Base-by-base conservation (phyloP, 2,329 filamentous ascomycete species). In the Lanzia echinophila region DNA sequence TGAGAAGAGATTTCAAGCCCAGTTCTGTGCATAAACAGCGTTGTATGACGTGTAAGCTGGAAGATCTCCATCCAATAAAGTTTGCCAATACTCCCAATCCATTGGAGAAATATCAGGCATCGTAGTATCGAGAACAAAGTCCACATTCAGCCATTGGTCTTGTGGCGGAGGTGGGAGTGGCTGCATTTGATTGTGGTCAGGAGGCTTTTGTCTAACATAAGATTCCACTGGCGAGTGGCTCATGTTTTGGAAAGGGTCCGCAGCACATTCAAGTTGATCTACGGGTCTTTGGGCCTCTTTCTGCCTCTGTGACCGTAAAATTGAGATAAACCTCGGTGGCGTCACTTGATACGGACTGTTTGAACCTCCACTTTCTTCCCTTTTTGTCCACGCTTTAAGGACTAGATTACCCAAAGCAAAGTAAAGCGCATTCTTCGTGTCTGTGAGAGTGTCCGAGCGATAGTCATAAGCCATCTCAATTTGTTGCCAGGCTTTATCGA, bases 11-110 rank as follows among this genome's bases (percentile, higher is more conserved):
- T 47, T 13, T 28, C 32, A 47, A 19, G 8, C 31, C 44, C 44
- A 47, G n/a, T 33, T 19, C 19, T 45, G 20, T 32, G 13, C 32
- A 19, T 31, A 6, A 17, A 50, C 50, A 12, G 55, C 55, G 34
- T 38, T 13, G 17, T 38, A n/a, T 13, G 34, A 13, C 11, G 44
- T 54, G 31, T 56, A 62, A 38, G 59, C 54, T 1, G 63, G 60
- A 20, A 63, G 49, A 48, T 65, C 64, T 4, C 62, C 63, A 56
- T 67, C 62, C 56, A 67, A 60, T 34, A 67, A 52, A 2, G 60
- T 60, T 36, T 66, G 61, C 64, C 64, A 67, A 44, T 67, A 67
- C 31, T 63, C 61, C 65, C 65, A 67, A 32, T 67, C 63, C 22
- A 63, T 53, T 0, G 60, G 58, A 2, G 56, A 61, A 3, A 62